phyloP scores from a whole-genome alignment of 805 yeast species.

The Dipodascus albidus region DNA sequence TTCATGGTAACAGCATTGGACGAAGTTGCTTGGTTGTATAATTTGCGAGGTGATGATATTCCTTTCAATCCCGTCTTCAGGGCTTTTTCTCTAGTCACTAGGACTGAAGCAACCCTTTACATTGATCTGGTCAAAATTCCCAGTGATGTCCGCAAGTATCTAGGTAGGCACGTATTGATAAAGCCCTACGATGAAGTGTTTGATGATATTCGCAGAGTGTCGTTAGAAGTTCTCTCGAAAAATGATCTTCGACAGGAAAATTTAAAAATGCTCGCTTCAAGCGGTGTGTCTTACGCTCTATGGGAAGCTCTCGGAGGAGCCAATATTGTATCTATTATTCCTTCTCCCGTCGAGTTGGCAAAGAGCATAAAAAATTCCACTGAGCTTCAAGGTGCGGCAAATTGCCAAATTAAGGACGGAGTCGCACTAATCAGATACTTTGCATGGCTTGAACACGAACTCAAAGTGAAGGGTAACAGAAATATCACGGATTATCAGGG shows the following conservation, averaged over 20 bases:
- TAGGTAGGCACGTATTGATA: conserved; percentile 37
- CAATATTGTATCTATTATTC: conserved; percentile 29
- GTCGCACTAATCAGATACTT: conserved; percentile 61
- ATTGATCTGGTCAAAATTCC: conserved; percentile 36
- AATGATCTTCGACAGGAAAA: conserved; percentile 3
- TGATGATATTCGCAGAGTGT: conserved; percentile 32
- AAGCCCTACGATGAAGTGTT: conserved; percentile 49
- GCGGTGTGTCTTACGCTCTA: conserved; percentile 58
- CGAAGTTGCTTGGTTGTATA: conserved; percentile 85
- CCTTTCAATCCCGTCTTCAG: conserved; percentile 82
- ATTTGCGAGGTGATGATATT: conserved; percentile 74
- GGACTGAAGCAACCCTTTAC: conserved; percentile 37
- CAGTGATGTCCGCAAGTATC: conserved; percentile 29
- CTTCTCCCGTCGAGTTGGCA: conserved; percentile 51
- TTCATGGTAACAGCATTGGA: conserved; percentile 66
- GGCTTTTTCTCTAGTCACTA: conserved; percentile 45
- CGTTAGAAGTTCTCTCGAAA: conserved; percentile 8
- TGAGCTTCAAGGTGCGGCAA: conserved; percentile 60
- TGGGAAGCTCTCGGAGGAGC: conserved; percentile 36
- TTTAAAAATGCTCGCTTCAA: conserved; percentile 40
- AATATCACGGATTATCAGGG: conserved; percentile 48
- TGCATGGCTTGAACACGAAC: conserved; percentile 68
- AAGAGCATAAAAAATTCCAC: conserved; percentile 66
- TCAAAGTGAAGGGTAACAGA: conserved; percentile 27
- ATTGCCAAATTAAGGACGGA: conserved; percentile 79